Evolutionary conservation across 768 basidiomycete species (phyloP), one percentile per base, ranked within the genome.

Genomic region (Psilocybe azurescens): DNA sequence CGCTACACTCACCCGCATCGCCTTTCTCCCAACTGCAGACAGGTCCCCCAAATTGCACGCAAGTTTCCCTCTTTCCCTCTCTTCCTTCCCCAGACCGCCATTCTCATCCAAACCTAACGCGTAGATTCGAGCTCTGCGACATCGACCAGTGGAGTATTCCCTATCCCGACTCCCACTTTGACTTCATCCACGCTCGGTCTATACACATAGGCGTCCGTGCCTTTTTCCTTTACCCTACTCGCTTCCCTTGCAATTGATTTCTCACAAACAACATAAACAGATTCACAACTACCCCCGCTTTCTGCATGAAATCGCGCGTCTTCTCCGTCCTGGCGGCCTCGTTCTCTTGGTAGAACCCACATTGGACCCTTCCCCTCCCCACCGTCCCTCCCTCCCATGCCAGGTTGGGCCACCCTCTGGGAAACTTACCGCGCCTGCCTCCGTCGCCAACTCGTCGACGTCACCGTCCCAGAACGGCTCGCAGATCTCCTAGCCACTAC

Each of bases 41-140:
- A 78, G 38, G 89, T 90, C 28, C 89, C 47, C 82, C 83, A 16
- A 90, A 90, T 64, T 90, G 88, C 89, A 86, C 86, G 88, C 89
- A 81, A 77, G 89, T 78, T 59, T 66, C 32, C 39, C 48, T 29
- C 49, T 63, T 55, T 49, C 20, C 52, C 3, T 41, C 11, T 24
- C 39, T 58, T 47, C 24, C 36, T 55, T 52, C 59, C 44, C 41
- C 36, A 53, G 50, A 24, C 54, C 53, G 24, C 33, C 32, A 13
- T 20, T 38, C 47, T 46, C 61, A 36, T 39, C 53, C 58, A 49
- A 58, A 24, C 53, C n/a, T 33, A 51, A 55, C 64, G 53, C 59
- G 18, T 44, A 91, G 89, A 32, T 91, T 89, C 69, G 90, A 91
- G 67, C 79, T 90, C 13, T 90, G 86, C 72, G 87, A 91, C 70